Conservation (phyloP, 176 grass and related monocot genomes). For the maize (Zea mays) region Zm-B73-REFERENCE-NAM-5.0 NC_050101.1:173016001-173016500, state of each 20-base stretch:
- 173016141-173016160: no score
- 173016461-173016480: constrained; percentile 57
- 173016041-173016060: no score
- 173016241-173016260: constrained; percentile 19
- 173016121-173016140: no score
- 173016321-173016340: constrained; percentile 52
- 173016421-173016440: constrained; percentile 52
- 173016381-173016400: constrained; percentile 53
- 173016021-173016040: no score
- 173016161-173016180: no score
- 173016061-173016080: no score
- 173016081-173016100: no score
- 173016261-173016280: constrained; percentile 22
- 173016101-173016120: no score
- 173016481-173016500: constrained; percentile 10
- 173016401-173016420: constrained; percentile 50
- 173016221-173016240: constrained; percentile 19
- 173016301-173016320: constrained; percentile 66
- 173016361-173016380: constrained; percentile 59
- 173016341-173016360: constrained; percentile 48
- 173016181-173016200: no score
- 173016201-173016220: constrained; percentile 1
- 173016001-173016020: no score
- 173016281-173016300: constrained; percentile 34
- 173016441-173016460: constrained; percentile 49